phyloP scores from a whole-genome alignment of 495 filamentous ascomycete species.

The Niebla homalea region DNA sequence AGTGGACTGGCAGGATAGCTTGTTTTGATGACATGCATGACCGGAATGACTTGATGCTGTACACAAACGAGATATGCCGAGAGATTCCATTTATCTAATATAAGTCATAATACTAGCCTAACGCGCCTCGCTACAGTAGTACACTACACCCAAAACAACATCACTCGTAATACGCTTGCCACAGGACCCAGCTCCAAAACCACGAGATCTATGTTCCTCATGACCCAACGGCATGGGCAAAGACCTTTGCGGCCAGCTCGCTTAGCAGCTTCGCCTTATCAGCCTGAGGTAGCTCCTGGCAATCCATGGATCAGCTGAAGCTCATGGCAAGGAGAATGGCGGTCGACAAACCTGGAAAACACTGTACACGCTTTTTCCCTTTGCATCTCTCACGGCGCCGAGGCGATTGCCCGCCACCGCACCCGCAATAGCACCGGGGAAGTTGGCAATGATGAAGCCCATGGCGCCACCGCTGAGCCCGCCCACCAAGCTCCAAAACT shows the following conservation, averaged over 20 bases:
- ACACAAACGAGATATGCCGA: too few relatives aligned
- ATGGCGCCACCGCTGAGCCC: slow-evolving; percentile 78
- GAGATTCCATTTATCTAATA: too few relatives aligned
- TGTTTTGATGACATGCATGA: slow-evolving; percentile 2
- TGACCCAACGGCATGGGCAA: slow-evolving; percentile 36
- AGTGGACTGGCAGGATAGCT: slow-evolving; percentile 10
- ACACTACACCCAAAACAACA: too few relatives aligned
- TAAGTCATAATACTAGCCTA: too few relatives aligned
- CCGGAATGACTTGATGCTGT: too few relatives aligned
- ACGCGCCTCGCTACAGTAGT: too few relatives aligned
- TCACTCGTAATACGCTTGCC: too few relatives aligned
- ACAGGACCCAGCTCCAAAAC: too few relatives aligned
- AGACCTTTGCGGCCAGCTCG: slow-evolving; percentile 60
- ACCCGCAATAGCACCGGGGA: slow-evolving; percentile 78
- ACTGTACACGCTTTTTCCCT: slow-evolving; percentile 88
- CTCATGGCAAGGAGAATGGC: background rate
- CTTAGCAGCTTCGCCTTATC: slow-evolving; percentile 68
- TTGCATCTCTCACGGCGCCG: slow-evolving; percentile 74
- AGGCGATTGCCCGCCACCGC: slow-evolving; percentile 86
- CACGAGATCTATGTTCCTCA: too few relatives aligned
- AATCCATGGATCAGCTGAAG: background rate
- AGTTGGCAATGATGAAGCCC: slow-evolving; percentile 88
- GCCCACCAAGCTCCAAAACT: slow-evolving; percentile 78
- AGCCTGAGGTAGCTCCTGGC: slow-evolving; percentile 56
- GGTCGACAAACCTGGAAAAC: slow-evolving; percentile 47